Evolutionary conservation across 495 filamentous ascomycete species (phyloP).

Genomic region (Aspergillus egyptiacus): DNA sequence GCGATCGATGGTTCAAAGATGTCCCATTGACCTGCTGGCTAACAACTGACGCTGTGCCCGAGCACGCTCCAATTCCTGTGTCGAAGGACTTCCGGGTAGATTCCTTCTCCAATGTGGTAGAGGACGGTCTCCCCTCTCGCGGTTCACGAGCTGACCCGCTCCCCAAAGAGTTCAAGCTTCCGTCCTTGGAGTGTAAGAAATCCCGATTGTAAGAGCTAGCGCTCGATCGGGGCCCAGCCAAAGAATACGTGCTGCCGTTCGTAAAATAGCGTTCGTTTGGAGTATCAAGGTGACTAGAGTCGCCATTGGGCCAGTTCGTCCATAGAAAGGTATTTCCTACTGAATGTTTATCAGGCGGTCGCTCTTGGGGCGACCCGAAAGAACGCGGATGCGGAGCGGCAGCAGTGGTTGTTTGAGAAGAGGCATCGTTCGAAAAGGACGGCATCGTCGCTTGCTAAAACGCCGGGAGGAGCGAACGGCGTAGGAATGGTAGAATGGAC

Average conservation of each 20-base stretch:
- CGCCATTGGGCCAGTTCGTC: conserved; percentile 44
- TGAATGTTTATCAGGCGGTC: conserved; percentile 42
- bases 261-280: conserved; percentile 35
- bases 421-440: conserved; percentile 36
- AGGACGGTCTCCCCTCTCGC: conserved; percentile 35
- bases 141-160: conserved; percentile 39
- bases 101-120: conserved; percentile 31
- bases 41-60: conserved; percentile 23
- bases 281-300: conserved; percentile 31
- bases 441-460: conserved; percentile 30
- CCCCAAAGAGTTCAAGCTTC: conserved; percentile 46
- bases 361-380: conserved; percentile 37
- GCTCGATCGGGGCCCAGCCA: conserved; percentile 44
- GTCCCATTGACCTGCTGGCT: conserved; percentile 34
- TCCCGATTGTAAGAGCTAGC: conserved; percentile 47
- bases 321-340: conserved; percentile 45
- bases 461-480: conserved; percentile 9
- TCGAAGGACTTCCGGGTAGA: conserved; percentile 29
- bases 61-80: conserved; percentile 28
- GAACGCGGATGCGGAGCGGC: conserved; percentile 34
- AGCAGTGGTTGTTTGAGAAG: conserved; percentile 29
- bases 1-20: conserved; percentile 20
- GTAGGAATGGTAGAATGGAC: neutral
- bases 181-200: conserved; percentile 44
- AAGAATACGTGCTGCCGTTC: conserved; percentile 41